Evolutionary conservation across 2,329 filamentous ascomycete species (phyloP).

Genomic region (Trichoderma sp.): DNA sequence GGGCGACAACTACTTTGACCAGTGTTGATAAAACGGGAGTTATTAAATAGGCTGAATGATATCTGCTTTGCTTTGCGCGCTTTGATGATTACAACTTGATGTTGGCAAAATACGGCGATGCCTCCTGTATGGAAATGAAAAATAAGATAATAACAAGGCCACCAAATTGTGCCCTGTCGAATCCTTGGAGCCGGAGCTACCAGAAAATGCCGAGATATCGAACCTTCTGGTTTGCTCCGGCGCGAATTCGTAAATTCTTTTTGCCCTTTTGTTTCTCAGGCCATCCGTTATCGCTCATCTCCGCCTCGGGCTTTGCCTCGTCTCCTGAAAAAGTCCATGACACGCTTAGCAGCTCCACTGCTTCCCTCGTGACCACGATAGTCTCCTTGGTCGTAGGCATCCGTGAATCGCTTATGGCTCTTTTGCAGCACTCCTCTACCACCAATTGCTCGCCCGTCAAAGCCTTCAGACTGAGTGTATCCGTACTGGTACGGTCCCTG

Average conservation of each 20-base stretch:
- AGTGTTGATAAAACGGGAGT: neutral
- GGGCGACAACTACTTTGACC: neutral
- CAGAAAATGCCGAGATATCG: neutral
- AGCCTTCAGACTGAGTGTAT: constrained; percentile 46
- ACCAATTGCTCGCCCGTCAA: constrained; percentile 43
- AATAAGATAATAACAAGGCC: neutral
- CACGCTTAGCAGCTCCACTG: constrained; percentile 82
- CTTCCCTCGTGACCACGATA: constrained; percentile 73
- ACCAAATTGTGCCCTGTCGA: neutral
- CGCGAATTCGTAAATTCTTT: neutral
- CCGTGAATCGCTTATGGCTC: constrained; percentile 82
- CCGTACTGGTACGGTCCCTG: constrained; percentile 48
- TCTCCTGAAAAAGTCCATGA: constrained; percentile 98
- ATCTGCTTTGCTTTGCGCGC: constrained; percentile 20
- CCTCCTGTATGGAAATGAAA: constrained; percentile 2
- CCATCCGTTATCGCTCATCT: constrained; percentile 46
- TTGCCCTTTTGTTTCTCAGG: neutral
- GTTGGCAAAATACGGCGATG: constrained; percentile 12
- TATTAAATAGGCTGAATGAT: constrained; percentile 22
- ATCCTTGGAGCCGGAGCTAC: neutral
- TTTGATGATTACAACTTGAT: constrained; percentile 23
- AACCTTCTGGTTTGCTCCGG: neutral
- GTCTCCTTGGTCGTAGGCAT: constrained; percentile 79
- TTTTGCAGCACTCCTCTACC: constrained; percentile 71
- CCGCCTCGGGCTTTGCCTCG: constrained; percentile 73